A percentile compares a stretch with the other conserved stretches of the same genome.
phyloP scores from a whole-genome alignment of 139 green algal genomes.

The Axilococcus clingmanii region DNA sequence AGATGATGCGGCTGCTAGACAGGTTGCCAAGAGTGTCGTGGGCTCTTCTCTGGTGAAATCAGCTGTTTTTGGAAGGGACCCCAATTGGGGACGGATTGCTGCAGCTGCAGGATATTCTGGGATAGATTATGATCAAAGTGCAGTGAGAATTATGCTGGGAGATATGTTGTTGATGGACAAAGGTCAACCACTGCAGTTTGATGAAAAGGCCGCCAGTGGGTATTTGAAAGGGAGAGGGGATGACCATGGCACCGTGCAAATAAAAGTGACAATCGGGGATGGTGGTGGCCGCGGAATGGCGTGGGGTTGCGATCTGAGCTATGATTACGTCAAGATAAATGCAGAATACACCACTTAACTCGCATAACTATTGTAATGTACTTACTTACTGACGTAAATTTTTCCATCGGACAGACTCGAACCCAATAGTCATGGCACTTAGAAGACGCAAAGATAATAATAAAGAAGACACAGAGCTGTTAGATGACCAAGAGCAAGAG shows the following conservation, averaged over 20 bases:
- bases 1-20: slow-evolving; percentile 38
- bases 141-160: slow-evolving; percentile 76
- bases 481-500: slow-evolving; percentile 21
- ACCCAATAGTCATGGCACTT: background rate
- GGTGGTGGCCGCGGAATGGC: slow-evolving; percentile 54
- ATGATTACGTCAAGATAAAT: slow-evolving; percentile 95
- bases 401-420: no score
- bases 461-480: slow-evolving; percentile 5
- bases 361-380: no score
- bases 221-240: slow-evolving; percentile 76
- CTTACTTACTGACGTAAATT: no score
- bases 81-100: slow-evolving; percentile 98
- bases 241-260: slow-evolving; percentile 77
- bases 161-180: slow-evolving; percentile 78
- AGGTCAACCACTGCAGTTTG: slow-evolving; percentile 89
- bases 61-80: slow-evolving; percentile 93
- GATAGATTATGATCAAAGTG: slow-evolving; percentile 72
- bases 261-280: slow-evolving; percentile 35
- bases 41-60: slow-evolving; percentile 81
- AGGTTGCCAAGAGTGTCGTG: slow-evolving; percentile 68
- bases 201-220: slow-evolving; percentile 65
- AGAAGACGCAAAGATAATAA: background rate
- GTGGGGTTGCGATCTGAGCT: slow-evolving; percentile 78
- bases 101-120: slow-evolving; percentile 85
- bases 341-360: slow-evolving; percentile 77